These are phyloP conservation scores for Neurospora intermedia DNA, from an alignment of 495 filamentous ascomycete genomes.

Conservation along the genomic window DNA sequence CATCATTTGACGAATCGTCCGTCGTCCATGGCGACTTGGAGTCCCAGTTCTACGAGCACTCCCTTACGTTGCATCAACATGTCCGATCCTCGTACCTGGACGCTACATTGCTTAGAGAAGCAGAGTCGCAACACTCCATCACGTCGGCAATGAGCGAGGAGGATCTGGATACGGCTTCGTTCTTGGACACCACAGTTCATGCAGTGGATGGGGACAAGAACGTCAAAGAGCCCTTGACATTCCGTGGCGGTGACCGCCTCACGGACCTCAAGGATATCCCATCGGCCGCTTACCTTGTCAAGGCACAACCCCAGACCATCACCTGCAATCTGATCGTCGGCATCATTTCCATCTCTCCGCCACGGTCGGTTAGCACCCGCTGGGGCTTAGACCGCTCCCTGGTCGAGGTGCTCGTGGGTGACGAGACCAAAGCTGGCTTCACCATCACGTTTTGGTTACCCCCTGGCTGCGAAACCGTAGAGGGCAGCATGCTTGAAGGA, in stretches of 20 bases:
- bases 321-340: constrained; percentile 67
- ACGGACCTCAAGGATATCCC: constrained; percentile 62
- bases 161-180: constrained; percentile 5
- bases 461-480: constrained; percentile 15
- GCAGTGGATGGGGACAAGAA: background rate
- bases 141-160: constrained; percentile 12
- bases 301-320: constrained; percentile 70
- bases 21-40: constrained; percentile 15
- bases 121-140: background rate
- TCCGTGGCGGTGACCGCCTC: constrained; percentile 27
- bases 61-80: constrained; percentile 52
- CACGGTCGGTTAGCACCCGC: constrained; percentile 44
- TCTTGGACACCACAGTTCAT: constrained; percentile 4
- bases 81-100: constrained; percentile 41
- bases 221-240: constrained; percentile 11
- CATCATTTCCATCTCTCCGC: constrained; percentile 58
- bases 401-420: constrained; percentile 71
- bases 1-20: constrained; percentile 16
- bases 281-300: constrained; percentile 50
- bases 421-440: constrained; percentile 78
- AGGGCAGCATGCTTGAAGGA: constrained; percentile 33
- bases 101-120: background rate
- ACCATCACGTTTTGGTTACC: constrained; percentile 74
- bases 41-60: constrained; percentile 63
- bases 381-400: constrained; percentile 50